A percentile compares a stretch with the other conserved stretches of the same genome.
These are phyloP conservation scores for Straminergon stramineum DNA, from an alignment of 225 moss, liverwort and hornwort genomes.

Conservation along the genomic window DNA sequence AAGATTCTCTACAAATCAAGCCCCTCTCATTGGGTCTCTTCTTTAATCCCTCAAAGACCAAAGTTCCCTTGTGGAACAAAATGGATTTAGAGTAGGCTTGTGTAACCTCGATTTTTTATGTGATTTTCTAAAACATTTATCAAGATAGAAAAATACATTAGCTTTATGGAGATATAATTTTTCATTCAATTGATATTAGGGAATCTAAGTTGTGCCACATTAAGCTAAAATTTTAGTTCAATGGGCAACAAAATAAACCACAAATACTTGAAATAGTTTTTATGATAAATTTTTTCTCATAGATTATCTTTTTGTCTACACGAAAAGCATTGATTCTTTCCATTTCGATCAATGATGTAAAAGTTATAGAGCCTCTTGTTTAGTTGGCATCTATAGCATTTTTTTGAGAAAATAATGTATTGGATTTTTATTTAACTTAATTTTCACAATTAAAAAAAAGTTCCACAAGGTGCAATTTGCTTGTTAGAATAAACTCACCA, in stretches of 20 bases:
- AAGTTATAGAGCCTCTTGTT: not conserved
- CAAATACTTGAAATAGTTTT: no score
- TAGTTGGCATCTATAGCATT: not conserved
- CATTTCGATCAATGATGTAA: not conserved
- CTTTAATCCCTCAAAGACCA: no score
- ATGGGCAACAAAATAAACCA: no score
- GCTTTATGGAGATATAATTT: no score
- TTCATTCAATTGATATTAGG: rapidly evolving
- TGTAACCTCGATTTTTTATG: not conserved
- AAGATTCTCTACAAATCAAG: no score
- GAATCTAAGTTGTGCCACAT: no score
- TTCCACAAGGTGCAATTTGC: rapidly evolving
- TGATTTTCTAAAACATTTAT: not conserved
- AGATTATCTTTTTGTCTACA: not conserved
- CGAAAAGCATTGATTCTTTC: not conserved
- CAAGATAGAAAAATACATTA: not conserved
- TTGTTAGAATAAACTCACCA: not conserved
- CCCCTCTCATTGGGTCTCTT: no score
- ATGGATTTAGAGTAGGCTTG: not conserved
- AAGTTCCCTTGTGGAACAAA: not conserved
- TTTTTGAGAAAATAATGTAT: not conserved
- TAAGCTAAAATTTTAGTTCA: no score
- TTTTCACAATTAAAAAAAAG: not conserved
- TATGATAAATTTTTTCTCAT: no score
- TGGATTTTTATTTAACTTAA: not conserved